These are phyloP conservation scores for Glycine soja DNA, from an alignment of 306 rosid species.

Conservation along the genomic window DNA sequence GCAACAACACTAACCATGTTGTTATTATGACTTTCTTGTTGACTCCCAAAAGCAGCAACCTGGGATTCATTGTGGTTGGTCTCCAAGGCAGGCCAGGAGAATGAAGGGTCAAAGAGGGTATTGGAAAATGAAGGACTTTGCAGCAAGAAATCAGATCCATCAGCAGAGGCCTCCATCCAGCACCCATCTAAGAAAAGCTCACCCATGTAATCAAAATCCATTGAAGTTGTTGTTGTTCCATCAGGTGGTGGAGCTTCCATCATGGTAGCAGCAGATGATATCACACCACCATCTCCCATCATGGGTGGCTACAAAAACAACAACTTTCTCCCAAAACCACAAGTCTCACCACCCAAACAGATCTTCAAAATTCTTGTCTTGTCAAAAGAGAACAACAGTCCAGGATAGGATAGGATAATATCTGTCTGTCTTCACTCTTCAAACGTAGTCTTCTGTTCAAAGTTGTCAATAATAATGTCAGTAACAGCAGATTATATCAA, in stretches of 20 bases:
- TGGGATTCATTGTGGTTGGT: conserved; percentile 41
- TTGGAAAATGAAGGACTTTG: conserved; percentile 60
- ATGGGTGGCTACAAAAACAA: too few species aligned
- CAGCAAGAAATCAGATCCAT: conserved; percentile 67
- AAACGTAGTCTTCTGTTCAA: conserved; percentile 46
- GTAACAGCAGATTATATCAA: conserved; percentile 8
- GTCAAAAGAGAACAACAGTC: conserved; percentile 7
- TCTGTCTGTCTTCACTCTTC: conserved; percentile 28
- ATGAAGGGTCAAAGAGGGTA: conserved; percentile 65
- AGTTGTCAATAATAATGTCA: conserved; percentile 41
- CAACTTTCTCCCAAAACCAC: not conserved
- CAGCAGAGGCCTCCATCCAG: conserved; percentile 79
- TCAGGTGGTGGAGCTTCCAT: conserved; percentile 60
- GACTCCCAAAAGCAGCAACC: conserved; percentile 32
- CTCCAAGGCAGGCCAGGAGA: conserved; percentile 67
- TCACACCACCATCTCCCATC: conserved; percentile 75
- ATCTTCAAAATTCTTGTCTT: conserved; percentile 37
- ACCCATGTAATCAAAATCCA: conserved; percentile 87
- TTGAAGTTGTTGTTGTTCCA: conserved; percentile 55
- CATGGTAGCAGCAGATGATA: conserved; percentile 56
- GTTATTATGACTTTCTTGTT: conserved; percentile 33
- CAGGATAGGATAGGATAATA: not conserved
- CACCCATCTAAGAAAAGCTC: conserved; percentile 79
- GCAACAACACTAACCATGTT: conserved; percentile 39
- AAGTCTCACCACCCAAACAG: conserved; percentile 45